Percentiles rank a stretch among this genome's conserved stretches.
phyloP scores from a whole-genome alignment of 2,329 filamentous ascomycete species.

The Knoxdaviesia proteae region DNA sequence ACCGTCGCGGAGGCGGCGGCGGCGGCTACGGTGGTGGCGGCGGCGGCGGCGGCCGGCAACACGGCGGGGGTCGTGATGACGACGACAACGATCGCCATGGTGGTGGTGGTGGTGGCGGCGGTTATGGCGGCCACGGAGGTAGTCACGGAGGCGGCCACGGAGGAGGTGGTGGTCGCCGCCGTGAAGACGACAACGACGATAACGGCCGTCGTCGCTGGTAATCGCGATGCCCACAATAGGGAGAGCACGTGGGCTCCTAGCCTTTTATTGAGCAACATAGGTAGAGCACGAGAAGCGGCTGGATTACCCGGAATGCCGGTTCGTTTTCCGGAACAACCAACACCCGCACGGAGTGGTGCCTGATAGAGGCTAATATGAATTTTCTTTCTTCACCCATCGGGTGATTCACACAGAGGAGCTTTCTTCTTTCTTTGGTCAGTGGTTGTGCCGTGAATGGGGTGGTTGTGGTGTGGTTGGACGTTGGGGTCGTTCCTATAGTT shows the following conservation, averaged over 20 bases:
- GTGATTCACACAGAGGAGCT: too few relatives aligned
- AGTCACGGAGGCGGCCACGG: constrained; percentile 1
- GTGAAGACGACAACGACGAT: constrained; percentile 3
- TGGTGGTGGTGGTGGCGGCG: constrained; percentile 8
- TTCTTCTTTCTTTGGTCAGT: too few relatives aligned
- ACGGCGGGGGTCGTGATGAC: constrained; percentile 1
- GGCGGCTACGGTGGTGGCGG: neutral
- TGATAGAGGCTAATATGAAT: neutral
- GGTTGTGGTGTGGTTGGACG: too few relatives aligned
- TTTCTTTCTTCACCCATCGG: neutral
- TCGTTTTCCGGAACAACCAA: too few relatives aligned
- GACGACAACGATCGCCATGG: constrained; percentile 3
- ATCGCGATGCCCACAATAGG: neutral
- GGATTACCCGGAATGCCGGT: too few relatives aligned
- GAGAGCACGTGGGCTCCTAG: neutral
- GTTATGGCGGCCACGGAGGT: constrained; percentile 5
- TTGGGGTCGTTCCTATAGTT: too few relatives aligned
- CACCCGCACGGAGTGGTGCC: too few relatives aligned
- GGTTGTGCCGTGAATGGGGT: too few relatives aligned
- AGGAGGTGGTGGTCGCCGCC: constrained; percentile 1
- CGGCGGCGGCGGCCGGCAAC: neutral
- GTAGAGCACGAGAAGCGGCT: too few relatives aligned
- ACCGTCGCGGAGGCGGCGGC: constrained; percentile 1
- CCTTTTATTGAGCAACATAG: too few relatives aligned
- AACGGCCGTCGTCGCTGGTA: neutral